These are phyloP conservation scores for Ceratobasidium sp. DNA, from an alignment of 1,284 basidiomycete species.

Conservation along the genomic window DNA sequence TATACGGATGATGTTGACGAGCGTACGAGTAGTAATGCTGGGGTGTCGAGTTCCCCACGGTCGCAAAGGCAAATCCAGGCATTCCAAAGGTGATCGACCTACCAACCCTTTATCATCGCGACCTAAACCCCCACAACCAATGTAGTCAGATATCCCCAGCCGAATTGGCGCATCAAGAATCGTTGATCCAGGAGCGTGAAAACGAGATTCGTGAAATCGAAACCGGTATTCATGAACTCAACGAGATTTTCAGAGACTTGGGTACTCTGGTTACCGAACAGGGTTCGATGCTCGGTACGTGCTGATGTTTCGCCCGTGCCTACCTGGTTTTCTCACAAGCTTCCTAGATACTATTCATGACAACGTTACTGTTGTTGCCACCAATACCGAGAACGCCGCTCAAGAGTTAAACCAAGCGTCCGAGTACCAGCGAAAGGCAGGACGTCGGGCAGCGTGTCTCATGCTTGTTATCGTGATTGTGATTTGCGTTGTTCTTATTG, in stretches of 20 bases:
- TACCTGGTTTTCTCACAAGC: background rate
- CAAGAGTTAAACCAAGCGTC: constrained; percentile 89
- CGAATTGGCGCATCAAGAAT: constrained; percentile 96
- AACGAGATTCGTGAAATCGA: constrained; percentile 96
- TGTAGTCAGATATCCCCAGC: constrained; percentile 67
- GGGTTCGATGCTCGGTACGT: constrained; percentile 90
- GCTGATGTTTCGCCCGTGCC: background rate
- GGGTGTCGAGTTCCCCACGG: constrained; percentile 17
- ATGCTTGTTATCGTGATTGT: constrained; percentile 89
- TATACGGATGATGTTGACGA: constrained; percentile 41
- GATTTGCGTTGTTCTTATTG: constrained; percentile 86
- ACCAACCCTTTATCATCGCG: background rate
- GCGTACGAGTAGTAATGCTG: constrained; percentile 5
- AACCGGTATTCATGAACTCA: constrained; percentile 93
- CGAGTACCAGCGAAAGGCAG: constrained; percentile 95
- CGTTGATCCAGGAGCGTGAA: constrained; percentile 94
- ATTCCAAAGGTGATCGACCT: constrained; percentile 9
- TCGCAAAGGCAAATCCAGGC: constrained; percentile 68
- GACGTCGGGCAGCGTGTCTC: constrained; percentile 86
- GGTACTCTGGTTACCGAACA: constrained; percentile 95
- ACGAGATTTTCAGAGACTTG: constrained; percentile 96
- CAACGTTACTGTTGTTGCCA: constrained; percentile 87
- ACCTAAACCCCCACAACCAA: background rate
- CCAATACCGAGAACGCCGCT: constrained; percentile 84
- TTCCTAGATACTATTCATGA: constrained; percentile 91